phyloP scores from a whole-genome alignment of 2,329 filamentous ascomycete species.

The Bipolaris bicolor region DNA sequence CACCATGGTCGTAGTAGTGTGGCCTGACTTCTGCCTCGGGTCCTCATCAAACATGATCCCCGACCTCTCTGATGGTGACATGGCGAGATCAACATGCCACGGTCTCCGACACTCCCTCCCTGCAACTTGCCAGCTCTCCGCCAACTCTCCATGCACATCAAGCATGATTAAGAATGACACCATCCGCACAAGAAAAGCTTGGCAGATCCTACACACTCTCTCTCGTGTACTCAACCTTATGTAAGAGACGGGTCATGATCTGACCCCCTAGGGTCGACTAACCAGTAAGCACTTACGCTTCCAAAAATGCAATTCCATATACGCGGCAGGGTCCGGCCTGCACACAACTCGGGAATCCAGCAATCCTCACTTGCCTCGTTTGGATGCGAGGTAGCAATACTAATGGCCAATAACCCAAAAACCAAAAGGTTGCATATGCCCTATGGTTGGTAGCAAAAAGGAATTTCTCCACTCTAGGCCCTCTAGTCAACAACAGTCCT shows the following conservation, averaged over 20 bases:
- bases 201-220: neutral
- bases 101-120: neutral
- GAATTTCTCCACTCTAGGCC: neutral
- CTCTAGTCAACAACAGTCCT: neutral
- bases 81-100: neutral
- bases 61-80: neutral
- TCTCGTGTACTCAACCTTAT: neutral
- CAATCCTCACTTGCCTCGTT: neutral
- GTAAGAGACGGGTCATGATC: neutral
- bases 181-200: neutral
- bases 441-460: neutral
- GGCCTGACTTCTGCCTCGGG: slow-evolving; percentile 5
- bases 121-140: too few relatives aligned
- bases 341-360: neutral
- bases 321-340: neutral
- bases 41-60: neutral
- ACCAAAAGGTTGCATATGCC: neutral
- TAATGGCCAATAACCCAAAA: neutral
- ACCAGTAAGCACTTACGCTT: neutral
- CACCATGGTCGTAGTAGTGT: slow-evolving; percentile 8
- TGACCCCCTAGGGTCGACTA: neutral
- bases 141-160: neutral
- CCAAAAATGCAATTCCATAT: neutral
- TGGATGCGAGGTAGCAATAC: neutral
- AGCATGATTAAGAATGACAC: slow-evolving; percentile 4